Conservation (phyloP, 2,329 filamentous ascomycete genomes). For the Graphilbum ipis-grandicollis region DNA sequence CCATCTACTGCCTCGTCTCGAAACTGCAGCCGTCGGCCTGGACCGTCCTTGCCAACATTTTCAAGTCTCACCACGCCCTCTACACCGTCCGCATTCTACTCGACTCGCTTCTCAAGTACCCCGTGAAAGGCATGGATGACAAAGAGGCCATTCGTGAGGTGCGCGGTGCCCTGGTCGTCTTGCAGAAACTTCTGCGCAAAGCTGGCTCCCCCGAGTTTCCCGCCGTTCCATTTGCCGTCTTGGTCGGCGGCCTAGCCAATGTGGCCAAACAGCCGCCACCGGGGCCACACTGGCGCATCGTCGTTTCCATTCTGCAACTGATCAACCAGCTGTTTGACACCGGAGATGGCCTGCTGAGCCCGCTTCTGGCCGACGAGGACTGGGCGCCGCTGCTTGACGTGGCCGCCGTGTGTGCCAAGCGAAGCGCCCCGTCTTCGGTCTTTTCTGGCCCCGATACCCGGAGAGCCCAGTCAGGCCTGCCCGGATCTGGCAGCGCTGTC, state of each 20-base stretch:
- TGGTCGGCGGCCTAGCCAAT: conserved; percentile 39
- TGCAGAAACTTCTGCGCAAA: conserved; percentile 45
- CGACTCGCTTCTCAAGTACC: conserved; percentile 33
- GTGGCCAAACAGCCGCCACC: conserved; percentile 23
- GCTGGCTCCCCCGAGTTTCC: conserved; percentile 42
- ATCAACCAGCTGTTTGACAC: conserved; percentile 39
- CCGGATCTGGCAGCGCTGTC: too few species aligned
- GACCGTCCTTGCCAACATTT: conserved; percentile 53
- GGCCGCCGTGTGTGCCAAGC: conserved; percentile 34
- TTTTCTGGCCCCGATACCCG: neutral
- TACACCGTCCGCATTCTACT: conserved; percentile 46
- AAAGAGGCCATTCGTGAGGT: conserved; percentile 38
- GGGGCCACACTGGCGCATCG: conserved; percentile 23
- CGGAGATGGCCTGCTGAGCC: conserved; percentile 32
- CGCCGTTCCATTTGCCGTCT: conserved; percentile 36
- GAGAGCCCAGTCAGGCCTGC: too few species aligned
- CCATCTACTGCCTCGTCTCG: conserved; percentile 49
- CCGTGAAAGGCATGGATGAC: conserved; percentile 25
- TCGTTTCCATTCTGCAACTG: conserved; percentile 29
- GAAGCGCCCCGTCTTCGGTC: conserved; percentile 5
- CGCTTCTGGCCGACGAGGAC: conserved; percentile 45
- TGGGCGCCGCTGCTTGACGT: conserved; percentile 45
- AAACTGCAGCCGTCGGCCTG: conserved; percentile 46
- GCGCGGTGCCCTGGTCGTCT: conserved; percentile 42
- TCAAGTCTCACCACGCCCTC: conserved; percentile 57